Conservation (phyloP, 352 stramenopile species). For the Pythium brassicae region DNA sequence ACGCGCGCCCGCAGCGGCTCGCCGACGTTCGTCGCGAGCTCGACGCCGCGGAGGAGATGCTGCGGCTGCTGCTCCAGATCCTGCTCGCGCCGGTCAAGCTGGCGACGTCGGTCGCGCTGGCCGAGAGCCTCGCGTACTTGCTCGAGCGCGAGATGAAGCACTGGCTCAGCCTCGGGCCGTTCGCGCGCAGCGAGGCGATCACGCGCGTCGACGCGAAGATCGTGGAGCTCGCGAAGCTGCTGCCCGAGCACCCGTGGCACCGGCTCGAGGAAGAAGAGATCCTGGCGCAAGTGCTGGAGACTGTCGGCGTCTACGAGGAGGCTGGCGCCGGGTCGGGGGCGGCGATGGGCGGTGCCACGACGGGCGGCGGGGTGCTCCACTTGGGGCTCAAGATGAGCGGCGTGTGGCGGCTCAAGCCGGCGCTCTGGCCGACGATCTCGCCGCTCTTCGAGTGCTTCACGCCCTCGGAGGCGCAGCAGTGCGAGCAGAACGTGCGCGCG, state of each 20-base stretch:
- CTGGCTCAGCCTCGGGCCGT: conserved; percentile 66
- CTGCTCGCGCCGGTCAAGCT: conserved; percentile 51
- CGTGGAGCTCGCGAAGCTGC: conserved; percentile 70
- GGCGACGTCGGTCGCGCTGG: conserved; percentile 23
- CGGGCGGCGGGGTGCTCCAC: conserved; percentile 20
- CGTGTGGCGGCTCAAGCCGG: conserved; percentile 54
- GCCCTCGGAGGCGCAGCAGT: conserved; percentile 62
- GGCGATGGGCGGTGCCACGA: conserved; percentile 4
- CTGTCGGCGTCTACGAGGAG: conserved; percentile 60
- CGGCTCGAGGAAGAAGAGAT: conserved; percentile 78
- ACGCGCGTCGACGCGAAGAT: conserved; percentile 66
- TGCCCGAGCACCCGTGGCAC: conserved; percentile 41
- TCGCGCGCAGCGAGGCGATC: conserved; percentile 63
- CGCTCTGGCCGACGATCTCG: conserved; percentile 52
- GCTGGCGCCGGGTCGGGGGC: conserved; percentile 11
- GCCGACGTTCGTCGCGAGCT: conserved; percentile 33
- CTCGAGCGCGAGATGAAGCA: conserved; percentile 75
- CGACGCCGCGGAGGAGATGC: conserved; percentile 53
- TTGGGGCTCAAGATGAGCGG: conserved; percentile 72
- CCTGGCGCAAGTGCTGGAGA: conserved; percentile 55
- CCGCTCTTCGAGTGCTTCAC: conserved; percentile 77
- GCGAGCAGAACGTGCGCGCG: conserved; percentile 64
- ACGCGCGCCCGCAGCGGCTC: neutral
- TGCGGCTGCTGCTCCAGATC: conserved; percentile 60
- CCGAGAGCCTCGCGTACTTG: conserved; percentile 32